A percentile compares a stretch with the other conserved stretches of the same genome.
Evolutionary conservation across 2,329 filamentous ascomycete species (phyloP).

Genomic region (Apiospora koreana): DNA sequence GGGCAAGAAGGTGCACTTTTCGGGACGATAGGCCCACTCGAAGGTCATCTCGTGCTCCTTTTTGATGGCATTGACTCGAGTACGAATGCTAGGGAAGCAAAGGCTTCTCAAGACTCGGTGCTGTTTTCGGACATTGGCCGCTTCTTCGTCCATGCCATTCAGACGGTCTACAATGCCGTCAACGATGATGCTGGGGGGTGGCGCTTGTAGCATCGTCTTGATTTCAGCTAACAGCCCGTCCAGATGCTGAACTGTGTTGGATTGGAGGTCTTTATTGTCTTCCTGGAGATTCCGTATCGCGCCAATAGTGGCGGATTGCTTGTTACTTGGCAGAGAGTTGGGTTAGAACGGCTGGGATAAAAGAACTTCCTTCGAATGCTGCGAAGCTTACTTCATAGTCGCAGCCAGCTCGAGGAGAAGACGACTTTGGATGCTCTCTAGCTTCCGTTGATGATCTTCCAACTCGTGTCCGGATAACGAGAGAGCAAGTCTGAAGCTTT

Average conservation of each 20-base stretch:
- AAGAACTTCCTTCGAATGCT: too few species aligned
- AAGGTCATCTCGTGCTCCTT: background rate
- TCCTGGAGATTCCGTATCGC: background rate
- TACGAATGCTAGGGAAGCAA: background rate
- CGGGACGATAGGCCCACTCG: background rate
- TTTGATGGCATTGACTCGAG: background rate
- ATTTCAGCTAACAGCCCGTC: background rate
- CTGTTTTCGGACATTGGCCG: background rate
- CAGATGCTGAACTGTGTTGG: background rate
- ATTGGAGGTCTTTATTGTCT: background rate
- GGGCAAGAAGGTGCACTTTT: constrained; percentile 16
- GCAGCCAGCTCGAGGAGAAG: background rate
- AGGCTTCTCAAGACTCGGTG: background rate
- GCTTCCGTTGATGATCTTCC: background rate
- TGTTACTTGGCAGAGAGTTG: background rate
- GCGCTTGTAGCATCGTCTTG: background rate
- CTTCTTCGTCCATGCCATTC: background rate
- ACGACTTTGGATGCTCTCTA: background rate
- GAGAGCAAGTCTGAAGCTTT: background rate
- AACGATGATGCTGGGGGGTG: background rate
- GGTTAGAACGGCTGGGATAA: background rate
- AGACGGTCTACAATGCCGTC: background rate
- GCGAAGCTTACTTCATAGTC: background rate
- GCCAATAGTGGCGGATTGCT: background rate
- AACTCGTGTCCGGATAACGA: background rate